Conservation (phyloP, 345 rosid species). For the Eucalyptus globulus region DNA sequence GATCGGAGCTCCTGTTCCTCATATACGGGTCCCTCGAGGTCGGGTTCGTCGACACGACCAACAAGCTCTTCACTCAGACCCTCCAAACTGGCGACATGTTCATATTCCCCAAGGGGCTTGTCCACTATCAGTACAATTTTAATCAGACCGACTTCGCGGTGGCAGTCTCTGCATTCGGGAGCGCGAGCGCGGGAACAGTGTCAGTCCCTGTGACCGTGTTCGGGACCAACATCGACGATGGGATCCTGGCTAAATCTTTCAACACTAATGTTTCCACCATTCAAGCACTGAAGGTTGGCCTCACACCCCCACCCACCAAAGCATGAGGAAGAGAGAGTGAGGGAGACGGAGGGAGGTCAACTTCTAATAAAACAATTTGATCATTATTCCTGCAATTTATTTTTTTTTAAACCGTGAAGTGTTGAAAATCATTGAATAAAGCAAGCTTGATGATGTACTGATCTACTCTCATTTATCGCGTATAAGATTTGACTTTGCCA, state of each 20-base stretch:
- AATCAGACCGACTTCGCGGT: neutral
- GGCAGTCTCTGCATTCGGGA: constrained; percentile 8
- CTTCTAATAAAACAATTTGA: neutral
- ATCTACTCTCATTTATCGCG: neutral
- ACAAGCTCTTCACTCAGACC: neutral
- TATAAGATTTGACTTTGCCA: neutral
- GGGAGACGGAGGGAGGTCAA: neutral
- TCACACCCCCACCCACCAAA: neutral
- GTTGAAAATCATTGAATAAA: neutral
- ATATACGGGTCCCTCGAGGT: neutral
- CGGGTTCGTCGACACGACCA: constrained; percentile 9
- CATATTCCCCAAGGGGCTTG: constrained; percentile 9
- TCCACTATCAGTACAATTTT: constrained; percentile 6
- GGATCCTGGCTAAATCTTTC: constrained; percentile 10
- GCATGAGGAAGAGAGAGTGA: neutral
- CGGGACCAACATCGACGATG: neutral
- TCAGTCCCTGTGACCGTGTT: constrained; percentile 1
- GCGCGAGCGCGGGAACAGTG: constrained; percentile 11
- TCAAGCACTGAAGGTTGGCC: neutral
- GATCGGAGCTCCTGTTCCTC: constrained; percentile 5
- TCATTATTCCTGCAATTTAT: neutral
- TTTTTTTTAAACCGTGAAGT: neutral
- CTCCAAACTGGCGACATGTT: constrained; percentile 3
- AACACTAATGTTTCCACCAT: neutral
- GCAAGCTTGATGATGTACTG: neutral